Conservation (phyloP, 345 rosid species). For the Barbarea vulgaris region DNA sequence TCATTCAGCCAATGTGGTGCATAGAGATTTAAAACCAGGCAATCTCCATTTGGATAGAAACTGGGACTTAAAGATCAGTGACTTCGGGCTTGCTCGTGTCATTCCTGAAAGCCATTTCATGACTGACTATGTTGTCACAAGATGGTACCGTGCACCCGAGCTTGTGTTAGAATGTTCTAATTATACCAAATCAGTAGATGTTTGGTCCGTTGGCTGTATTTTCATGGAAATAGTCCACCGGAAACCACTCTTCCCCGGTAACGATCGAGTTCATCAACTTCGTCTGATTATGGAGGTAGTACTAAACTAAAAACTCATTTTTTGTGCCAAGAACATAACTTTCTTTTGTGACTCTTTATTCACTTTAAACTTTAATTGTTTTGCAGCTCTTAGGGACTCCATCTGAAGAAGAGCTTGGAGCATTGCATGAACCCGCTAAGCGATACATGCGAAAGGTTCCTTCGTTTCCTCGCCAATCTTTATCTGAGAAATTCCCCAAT, state of each 20-base stretch:
- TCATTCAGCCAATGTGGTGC: conserved; percentile 93
- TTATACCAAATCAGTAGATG: conserved; percentile 86
- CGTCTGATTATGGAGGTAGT: conserved; percentile 85
- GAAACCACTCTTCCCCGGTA: conserved; percentile 86
- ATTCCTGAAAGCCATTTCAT: conserved; percentile 82
- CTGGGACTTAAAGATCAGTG: conserved; percentile 88
- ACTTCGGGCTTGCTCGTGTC: conserved; percentile 90
- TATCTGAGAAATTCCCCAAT: conserved; percentile 69
- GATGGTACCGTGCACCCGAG: conserved; percentile 98
- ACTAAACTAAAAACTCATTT: conserved; percentile 5
- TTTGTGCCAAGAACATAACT: not conserved
- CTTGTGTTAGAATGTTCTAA: conserved; percentile 74
- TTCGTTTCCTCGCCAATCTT: conserved; percentile 60
- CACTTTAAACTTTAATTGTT: conserved; percentile 2
- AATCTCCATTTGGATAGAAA: conserved; percentile 74
- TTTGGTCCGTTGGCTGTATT: conserved; percentile 96
- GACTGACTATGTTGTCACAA: conserved; percentile 87
- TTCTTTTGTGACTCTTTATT: not conserved
- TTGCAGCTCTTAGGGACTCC: conserved; percentile 88
- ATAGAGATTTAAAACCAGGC: conserved; percentile 93
- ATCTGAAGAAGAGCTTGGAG: conserved; percentile 73
- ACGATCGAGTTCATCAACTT: conserved; percentile 83
- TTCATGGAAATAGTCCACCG: conserved; percentile 85
- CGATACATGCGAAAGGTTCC: conserved; percentile 71
- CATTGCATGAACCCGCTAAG: conserved; percentile 80